A percentile compares a stretch with the other conserved stretches of the same genome.
Conservation (phyloP, 371 early-diverging fungal species). For the Smittium mucronatum region DNA sequence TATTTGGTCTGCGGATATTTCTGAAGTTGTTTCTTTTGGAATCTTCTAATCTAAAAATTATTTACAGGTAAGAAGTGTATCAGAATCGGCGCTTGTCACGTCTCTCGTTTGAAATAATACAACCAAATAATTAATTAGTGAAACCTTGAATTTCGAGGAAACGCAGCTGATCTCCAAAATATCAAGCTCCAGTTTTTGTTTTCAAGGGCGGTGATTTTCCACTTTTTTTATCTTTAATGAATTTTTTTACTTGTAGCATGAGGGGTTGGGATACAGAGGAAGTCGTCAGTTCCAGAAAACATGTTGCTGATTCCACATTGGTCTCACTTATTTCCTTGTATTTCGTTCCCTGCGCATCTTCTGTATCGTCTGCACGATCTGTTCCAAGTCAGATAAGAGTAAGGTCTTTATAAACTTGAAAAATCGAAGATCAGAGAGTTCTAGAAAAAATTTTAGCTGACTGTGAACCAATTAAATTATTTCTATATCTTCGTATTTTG, state of each 20-base stretch:
- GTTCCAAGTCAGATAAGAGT: constrained; percentile 20
- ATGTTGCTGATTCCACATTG: constrained; percentile 1
- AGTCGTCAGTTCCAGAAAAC: not conserved
- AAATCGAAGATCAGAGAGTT: constrained; percentile 29
- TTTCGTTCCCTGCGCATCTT: constrained; percentile 15
- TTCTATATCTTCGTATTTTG: constrained; percentile 10
- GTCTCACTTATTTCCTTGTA: constrained; percentile 5
- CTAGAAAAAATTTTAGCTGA: constrained; percentile 16
- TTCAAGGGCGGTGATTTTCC: not conserved
- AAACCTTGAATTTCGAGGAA: not conserved
- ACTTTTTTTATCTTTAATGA: not conserved
- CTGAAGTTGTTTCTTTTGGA: not conserved
- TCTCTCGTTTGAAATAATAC: not conserved
- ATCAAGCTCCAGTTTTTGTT: not conserved
- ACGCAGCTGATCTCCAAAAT: not conserved
- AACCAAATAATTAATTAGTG: not conserved
- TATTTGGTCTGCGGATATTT: not conserved
- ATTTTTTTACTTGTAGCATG: not conserved
- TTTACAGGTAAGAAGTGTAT: not conserved
- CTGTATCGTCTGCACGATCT: constrained; percentile 18
- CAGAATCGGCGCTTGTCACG: not conserved
- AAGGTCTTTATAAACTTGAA: constrained; percentile 13
- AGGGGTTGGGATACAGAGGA: not conserved
- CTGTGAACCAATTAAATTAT: constrained; percentile 18
- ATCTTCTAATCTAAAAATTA: not conserved